Base-by-base conservation (phyloP, 345 rosid species). In the Eucalyptus melliodora region DNA sequence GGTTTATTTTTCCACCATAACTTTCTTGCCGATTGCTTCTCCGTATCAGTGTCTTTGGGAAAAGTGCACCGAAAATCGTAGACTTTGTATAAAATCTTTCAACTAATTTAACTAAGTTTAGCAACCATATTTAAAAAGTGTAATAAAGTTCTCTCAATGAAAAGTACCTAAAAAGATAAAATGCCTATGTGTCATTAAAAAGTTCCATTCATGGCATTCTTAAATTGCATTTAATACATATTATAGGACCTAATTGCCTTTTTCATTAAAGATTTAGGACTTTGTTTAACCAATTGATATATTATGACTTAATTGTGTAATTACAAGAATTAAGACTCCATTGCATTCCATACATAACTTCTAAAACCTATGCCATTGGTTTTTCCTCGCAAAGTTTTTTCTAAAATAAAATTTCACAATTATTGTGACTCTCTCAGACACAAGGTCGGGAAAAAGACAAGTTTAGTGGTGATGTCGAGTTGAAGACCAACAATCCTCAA, bases 401-500 rank as follows among this genome's bases (percentile, higher is more conserved):
- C 15, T n/a, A 65, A 65, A 65, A 14, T n/a, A n/a, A 65, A 31
- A n/a, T 65, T n/a, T 8, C 42, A 27, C 7, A 27, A 6, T 12
- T 60, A 0, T 60, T 1, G 8, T 1, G 2, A 26, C 31, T 11
- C 31, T 60, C 67, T 6, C 31, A 11, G 2, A 60, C 4, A 0
- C 1, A 1, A 11, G 8, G n/a, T 27, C 0, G 0, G 16, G 7
- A 2, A 59, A 60, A 11, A 1, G 1, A 59, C 2, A 26, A 1
- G 15, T 59, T 26, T 59, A 26, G 67, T 0, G 31, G 7, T 60
- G 30, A 11, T 60, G 67, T 27, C 16, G 0, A 60, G n/a, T 60
- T 11, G 67, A 27, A 27, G 67, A 60, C 16, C 67, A 60, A 59
- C 67, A 0, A 60, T 60, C 67, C 67, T 60, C 31, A 26, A 11